A percentile compares a stretch with the other conserved stretches of the same genome.
phyloP scores from a whole-genome alignment of 305 asterid species.

The Fraxinus angustifolia region DNA sequence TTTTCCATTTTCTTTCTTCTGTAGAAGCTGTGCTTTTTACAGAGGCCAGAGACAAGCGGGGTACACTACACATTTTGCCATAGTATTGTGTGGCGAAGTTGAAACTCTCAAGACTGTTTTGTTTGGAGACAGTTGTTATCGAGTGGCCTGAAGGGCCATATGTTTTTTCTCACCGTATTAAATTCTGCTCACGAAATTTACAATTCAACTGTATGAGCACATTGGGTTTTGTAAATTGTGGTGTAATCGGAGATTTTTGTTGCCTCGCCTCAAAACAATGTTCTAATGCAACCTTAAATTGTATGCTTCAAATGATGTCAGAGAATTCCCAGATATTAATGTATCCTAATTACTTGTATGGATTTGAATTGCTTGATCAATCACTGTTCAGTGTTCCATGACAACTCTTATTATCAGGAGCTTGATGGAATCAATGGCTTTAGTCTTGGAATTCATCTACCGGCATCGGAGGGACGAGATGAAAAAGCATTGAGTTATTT shows the following conservation, averaged over 20 bases:
- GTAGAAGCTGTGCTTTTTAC: constrained; percentile 2
- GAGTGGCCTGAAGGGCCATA: constrained; percentile 11
- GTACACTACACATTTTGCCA: neutral
- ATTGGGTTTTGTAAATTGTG: constrained; percentile 45
- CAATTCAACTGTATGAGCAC: constrained; percentile 46
- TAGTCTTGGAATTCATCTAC: neutral
- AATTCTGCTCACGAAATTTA: constrained; percentile 33
- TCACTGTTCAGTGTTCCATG: neutral
- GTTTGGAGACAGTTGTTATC: constrained; percentile 34
- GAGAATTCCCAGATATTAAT: neutral
- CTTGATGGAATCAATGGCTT: neutral
- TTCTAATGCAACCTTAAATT: constrained; percentile 17
- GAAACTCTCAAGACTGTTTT: neutral
- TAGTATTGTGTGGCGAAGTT: neutral
- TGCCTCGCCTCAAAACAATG: neutral
- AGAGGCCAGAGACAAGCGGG: neutral
- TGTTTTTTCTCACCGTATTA: constrained; percentile 8
- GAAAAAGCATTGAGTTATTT: neutral
- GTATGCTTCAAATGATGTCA: constrained; percentile 1
- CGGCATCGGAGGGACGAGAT: neutral
- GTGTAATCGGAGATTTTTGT: constrained; percentile 24
- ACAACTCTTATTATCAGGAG: neutral
- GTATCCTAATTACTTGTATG: neutral
- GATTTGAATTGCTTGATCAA: neutral
- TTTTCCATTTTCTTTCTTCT: neutral